Percentiles rank a stretch among this genome's conserved stretches.
Evolutionary conservation across 768 basidiomycete species (phyloP).

Genomic region (Podaxis carcinomalis): DNA sequence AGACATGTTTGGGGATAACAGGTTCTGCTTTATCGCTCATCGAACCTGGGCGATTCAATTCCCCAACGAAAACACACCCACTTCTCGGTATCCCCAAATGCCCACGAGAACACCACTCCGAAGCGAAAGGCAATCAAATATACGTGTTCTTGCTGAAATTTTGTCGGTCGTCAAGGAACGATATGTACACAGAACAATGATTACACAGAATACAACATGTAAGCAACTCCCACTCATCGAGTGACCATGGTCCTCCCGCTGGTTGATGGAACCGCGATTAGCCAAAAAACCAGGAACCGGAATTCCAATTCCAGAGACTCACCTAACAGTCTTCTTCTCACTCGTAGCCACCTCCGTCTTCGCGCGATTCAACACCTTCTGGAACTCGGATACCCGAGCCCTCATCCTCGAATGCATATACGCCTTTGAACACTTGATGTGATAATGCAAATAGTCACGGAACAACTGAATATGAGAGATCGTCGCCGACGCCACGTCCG

Average conservation of each 20-base stretch:
- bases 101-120: neutral
- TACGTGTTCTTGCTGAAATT: neutral
- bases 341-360: conserved; percentile 83
- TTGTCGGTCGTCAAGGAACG: neutral
- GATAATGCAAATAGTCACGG: conserved; percentile 98
- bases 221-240: conserved; percentile 30
- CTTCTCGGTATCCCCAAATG: neutral
- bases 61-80: neutral
- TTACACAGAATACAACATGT: neutral
- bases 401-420: conserved; percentile 99
- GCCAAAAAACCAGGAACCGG: conserved; percentile 12
- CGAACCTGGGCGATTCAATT: neutral
- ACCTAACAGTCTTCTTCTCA: conserved; percentile 93
- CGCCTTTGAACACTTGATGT: conserved; percentile 97
- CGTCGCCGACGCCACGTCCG: conserved; percentile 62
- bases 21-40: neutral
- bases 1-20: too few relatives aligned
- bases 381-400: conserved; percentile 90
- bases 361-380: conserved; percentile 92
- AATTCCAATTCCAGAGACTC: conserved; percentile 21
- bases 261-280: neutral
- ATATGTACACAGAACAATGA: neutral
- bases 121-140: neutral
- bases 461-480: conserved; percentile 96
- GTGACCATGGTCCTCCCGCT: conserved; percentile 57